These are phyloP conservation scores for Cystobasidium ongulense DNA, from an alignment of 768 basidiomycete species.

Conservation along the genomic window DNA sequence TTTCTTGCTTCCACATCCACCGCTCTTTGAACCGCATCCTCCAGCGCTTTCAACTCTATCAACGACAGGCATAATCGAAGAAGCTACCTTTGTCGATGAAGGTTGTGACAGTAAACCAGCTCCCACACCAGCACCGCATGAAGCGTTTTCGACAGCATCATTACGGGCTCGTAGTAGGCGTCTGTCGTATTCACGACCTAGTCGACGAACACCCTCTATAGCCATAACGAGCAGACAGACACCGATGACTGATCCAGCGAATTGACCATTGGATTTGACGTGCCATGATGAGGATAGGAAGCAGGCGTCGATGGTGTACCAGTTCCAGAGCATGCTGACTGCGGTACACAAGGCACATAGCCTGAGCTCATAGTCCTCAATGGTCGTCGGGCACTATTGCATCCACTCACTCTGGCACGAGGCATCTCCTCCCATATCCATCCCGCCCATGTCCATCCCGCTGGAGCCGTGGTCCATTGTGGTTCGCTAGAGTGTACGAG, in stretches of 20 bases:
- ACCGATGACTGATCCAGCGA: constrained; percentile 45
- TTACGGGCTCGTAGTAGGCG: constrained; percentile 33
- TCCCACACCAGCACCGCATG: not conserved
- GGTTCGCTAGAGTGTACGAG: not conserved
- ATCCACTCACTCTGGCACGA: constrained; percentile 21
- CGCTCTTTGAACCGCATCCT: not conserved
- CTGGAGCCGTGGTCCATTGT: constrained; percentile 15
- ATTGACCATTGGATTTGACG: constrained; percentile 40
- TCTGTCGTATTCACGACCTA: constrained; percentile 45
- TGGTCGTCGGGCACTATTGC: not conserved
- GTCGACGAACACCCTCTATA: constrained; percentile 43
- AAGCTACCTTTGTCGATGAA: not conserved
- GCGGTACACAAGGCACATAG: not conserved
- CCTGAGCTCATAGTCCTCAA: not conserved
- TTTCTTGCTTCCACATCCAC: not conserved
- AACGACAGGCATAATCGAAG: constrained; percentile 26
- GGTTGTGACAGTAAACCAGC: not conserved
- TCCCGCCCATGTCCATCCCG: constrained; percentile 22
- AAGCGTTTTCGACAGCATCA: not conserved
- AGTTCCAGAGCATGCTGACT: constrained; percentile 40
- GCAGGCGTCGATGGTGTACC: constrained; percentile 43
- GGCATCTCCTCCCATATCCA: constrained; percentile 16
- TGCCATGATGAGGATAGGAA: constrained; percentile 45
- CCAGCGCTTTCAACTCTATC: constrained; percentile 1
- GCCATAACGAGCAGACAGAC: constrained; percentile 45